Percentiles rank a stretch among this genome's conserved stretches.
These are phyloP conservation scores for Zygosaccharomyces sapae DNA, from an alignment of 1,139 yeast species.

Conservation along the genomic window DNA sequence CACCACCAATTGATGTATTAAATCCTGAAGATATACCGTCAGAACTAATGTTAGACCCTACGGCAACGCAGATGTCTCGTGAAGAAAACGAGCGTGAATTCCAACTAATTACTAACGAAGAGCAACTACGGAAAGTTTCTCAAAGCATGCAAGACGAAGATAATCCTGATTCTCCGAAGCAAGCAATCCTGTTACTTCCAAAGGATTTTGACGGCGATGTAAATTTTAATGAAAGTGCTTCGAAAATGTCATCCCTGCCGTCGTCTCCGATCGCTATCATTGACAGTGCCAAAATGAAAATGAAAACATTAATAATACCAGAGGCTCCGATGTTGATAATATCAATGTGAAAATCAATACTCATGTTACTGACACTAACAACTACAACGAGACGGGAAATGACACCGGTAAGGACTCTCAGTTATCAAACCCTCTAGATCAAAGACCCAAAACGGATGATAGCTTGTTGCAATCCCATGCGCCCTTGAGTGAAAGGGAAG, in stretches of 20 bases:
- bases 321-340: background rate
- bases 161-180: conserved; percentile 22
- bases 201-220: conserved; percentile 24
- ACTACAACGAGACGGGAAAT: too few species aligned
- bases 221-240: conserved; percentile 12
- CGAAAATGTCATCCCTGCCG: conserved; percentile 6
- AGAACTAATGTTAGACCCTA: conserved; percentile 5
- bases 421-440: background rate
- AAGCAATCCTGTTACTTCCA: conserved; percentile 32
- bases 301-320: background rate
- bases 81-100: conserved; percentile 18
- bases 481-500: conserved; percentile 22
- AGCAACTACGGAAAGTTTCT: conserved; percentile 23
- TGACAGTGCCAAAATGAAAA: background rate
- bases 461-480: conserved; percentile 5
- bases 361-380: background rate
- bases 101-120: conserved; percentile 24
- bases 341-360: background rate
- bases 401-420: background rate
- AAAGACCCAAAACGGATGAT: background rate
- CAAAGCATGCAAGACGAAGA: conserved; percentile 18
- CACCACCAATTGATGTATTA: conserved; percentile 6
- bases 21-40: conserved; percentile 6
- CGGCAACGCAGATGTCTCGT: conserved; percentile 6
- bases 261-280: conserved; percentile 4